Evolutionary conservation across 2,329 filamentous ascomycete species (phyloP), one percentile per base, ranked within the genome.

Genomic region (Scytalidium lignicola): DNA sequence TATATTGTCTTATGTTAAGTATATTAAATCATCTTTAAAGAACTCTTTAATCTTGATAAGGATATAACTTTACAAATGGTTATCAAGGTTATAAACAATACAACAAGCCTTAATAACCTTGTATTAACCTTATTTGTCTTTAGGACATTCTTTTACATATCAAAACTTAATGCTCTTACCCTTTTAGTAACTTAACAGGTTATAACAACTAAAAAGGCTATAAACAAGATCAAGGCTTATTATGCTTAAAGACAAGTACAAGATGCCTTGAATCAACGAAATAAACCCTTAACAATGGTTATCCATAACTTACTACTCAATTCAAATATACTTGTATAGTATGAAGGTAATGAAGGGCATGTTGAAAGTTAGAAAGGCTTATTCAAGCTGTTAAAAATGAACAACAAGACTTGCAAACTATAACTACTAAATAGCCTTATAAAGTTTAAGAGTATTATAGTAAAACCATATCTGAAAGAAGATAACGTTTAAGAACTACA

Each of bases 1-100:
- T 21, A 55, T 47, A 10, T 10, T 6, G 23, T 26, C 23, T 26
- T 55, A 18, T 21, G 22, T 21, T 21, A 41, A 10, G 44, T 41
- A 5, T 55, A 45, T 29, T 10, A 37, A 26, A 51, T 53, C 23
- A 46, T 55, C 12, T 19, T 17, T 17, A 19, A n/a, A 5, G 44
- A 55, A 26, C 18, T 54, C 8, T 32, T 13, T 28, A 17, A 29
- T 4, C 22, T 55, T 9, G 28, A 46, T 1, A 51, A 43, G 40
- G 29, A 49, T 18, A 39, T 48, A 17, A 41, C 41, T 8, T 23
- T 52, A 20, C 26, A 55, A 41, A 55, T 55, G 23, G 21, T 44
- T 1, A 39, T 55, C 18, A 55, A 55, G 40, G 52, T 43, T n/a
- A 19, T 55, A 8, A 55, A 55, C 26, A 22, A 55, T 46, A 43